Base-by-base conservation (phyloP, 2,329 filamentous ascomycete species). In the Clarireedia sp. region DNA sequence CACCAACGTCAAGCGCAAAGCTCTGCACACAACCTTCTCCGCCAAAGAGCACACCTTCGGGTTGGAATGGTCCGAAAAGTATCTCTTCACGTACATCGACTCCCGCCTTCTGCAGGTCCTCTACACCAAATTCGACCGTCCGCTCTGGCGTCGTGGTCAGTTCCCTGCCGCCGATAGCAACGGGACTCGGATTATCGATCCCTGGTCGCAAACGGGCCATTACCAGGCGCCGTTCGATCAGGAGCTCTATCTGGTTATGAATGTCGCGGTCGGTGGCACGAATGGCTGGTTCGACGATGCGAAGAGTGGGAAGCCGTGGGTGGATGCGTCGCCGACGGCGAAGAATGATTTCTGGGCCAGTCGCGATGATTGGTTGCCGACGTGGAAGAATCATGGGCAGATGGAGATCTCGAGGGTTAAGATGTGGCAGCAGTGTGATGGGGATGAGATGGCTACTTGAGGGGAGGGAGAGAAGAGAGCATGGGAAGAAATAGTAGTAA, bases 201-300 rank as follows among this genome's bases (percentile, higher is more conserved):
- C 78, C 0, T 91, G 87, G 87, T 75, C 73, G 21, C 67, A 78
- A 60, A 85, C 83, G 0, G 80, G 79, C 9, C 75, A 75, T 29
- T 64, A 77, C 38, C 80, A 84, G 58, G 83, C 87, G 0, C 88
- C 88, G 0, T 92, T 92, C 63, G 87, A 91, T 66, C 78, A 87
- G 61, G 72, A 79, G 16, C 91, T 91, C 66, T 90, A 87, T 64
- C 78, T 92, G 46, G 85, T 90, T 62, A 68, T 92, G 55, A 89
- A 89, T 65, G 75, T 91, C 3, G 87, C 83, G 10, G 87, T 91
- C 7, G 88, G 88, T 29, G 82, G 83, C 49, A 89, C 85, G 21
- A 91, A 90, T 62, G 89, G 89, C 38, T 95, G 88, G 88, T 95
- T 94, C 66, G 74, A 85, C 65, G 88, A 95, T 68, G 82, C 83